These are phyloP conservation scores for Gossypium ekmanianum DNA, from an alignment of 345 rosid genomes.

Conservation along the genomic window DNA sequence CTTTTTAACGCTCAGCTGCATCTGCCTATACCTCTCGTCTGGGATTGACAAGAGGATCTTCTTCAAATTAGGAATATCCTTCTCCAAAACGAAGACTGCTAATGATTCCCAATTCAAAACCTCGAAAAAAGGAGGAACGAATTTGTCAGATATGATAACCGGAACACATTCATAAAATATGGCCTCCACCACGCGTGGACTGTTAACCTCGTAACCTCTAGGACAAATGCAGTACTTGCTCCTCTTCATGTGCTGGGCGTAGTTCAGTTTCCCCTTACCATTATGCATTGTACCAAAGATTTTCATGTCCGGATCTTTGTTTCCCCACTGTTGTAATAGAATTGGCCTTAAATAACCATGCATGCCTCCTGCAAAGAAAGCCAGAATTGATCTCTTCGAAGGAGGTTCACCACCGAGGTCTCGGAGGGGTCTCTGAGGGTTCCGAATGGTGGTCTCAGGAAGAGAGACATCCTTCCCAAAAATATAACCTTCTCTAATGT, in stretches of 20 bases:
- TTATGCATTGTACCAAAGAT: slow-evolving; percentile 59
- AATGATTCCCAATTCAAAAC: slow-evolving; percentile 88
- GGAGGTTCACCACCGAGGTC: slow-evolving; percentile 68
- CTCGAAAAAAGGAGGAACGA: slow-evolving; percentile 82
- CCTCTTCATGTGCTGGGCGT: slow-evolving; percentile 73
- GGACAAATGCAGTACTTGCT: slow-evolving; percentile 96
- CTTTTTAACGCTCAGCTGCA: slow-evolving; percentile 80
- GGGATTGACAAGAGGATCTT: slow-evolving; percentile 65
- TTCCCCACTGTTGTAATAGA: slow-evolving; percentile 67
- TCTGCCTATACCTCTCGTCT: slow-evolving; percentile 39
- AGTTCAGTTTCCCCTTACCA: slow-evolving; percentile 59
- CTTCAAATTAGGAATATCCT: slow-evolving; percentile 80
- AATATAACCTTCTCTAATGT: slow-evolving; percentile 74
- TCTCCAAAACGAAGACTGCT: slow-evolving; percentile 75
- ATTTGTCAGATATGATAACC: slow-evolving; percentile 88
- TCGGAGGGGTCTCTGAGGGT: slow-evolving; percentile 51
- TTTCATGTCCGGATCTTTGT: slow-evolving; percentile 84
- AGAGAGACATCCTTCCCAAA: slow-evolving; percentile 90
- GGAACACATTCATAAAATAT: slow-evolving; percentile 86
- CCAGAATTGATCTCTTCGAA: slow-evolving; percentile 67
- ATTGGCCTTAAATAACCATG: slow-evolving; percentile 85
- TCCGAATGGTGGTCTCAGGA: slow-evolving; percentile 68
- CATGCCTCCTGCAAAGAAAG: slow-evolving; percentile 91
- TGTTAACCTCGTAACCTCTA: slow-evolving; percentile 87
- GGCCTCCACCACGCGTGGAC: slow-evolving; percentile 94